These are phyloP conservation scores for Leucoagaricus sp. DNA, from an alignment of 1,284 basidiomycete species.

Conservation along the genomic window DNA sequence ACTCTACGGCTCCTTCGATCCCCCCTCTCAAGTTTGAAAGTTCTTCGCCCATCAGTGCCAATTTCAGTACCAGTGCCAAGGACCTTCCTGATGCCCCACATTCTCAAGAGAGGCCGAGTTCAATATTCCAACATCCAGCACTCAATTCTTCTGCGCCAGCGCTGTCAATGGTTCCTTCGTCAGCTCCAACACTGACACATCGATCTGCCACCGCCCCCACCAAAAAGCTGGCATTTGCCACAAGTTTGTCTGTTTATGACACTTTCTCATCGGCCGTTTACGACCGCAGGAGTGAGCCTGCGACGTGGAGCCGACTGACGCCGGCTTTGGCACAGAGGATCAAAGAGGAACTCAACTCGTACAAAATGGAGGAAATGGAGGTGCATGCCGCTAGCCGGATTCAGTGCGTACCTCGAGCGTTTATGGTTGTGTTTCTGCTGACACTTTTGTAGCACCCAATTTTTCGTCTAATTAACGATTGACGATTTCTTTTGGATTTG, in stretches of 20 bases:
- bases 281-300: slow-evolving; percentile 93
- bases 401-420: slow-evolving; percentile 55
- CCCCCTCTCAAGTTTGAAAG: slow-evolving; percentile 65
- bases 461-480: slow-evolving; percentile 45
- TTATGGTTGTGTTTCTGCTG: slow-evolving; percentile 1
- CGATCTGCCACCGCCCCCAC: slow-evolving; percentile 65
- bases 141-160: slow-evolving; percentile 90
- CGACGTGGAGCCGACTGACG: slow-evolving; percentile 95
- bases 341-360: slow-evolving; percentile 95
- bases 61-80: slow-evolving; percentile 25
- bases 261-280: slow-evolving; percentile 92
- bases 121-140: slow-evolving; percentile 74
- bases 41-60: slow-evolving; percentile 29
- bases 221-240: slow-evolving; percentile 86
- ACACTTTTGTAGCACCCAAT: slow-evolving; percentile 43
- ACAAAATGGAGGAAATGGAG: slow-evolving; percentile 99
- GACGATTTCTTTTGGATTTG: slow-evolving; percentile 25
- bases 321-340: slow-evolving; percentile 93
- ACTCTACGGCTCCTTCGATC: slow-evolving; percentile 39
- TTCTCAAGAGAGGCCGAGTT: slow-evolving; percentile 19
- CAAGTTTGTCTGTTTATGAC: slow-evolving; percentile 91
- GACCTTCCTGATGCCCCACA: slow-evolving; percentile 36
- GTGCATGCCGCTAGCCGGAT: slow-evolving; percentile 88
- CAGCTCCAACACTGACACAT: slow-evolving; percentile 53
- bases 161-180: slow-evolving; percentile 59